phyloP scores from a whole-genome alignment of 352 stramenopile species.

The Globisporangium parvum region DNA sequence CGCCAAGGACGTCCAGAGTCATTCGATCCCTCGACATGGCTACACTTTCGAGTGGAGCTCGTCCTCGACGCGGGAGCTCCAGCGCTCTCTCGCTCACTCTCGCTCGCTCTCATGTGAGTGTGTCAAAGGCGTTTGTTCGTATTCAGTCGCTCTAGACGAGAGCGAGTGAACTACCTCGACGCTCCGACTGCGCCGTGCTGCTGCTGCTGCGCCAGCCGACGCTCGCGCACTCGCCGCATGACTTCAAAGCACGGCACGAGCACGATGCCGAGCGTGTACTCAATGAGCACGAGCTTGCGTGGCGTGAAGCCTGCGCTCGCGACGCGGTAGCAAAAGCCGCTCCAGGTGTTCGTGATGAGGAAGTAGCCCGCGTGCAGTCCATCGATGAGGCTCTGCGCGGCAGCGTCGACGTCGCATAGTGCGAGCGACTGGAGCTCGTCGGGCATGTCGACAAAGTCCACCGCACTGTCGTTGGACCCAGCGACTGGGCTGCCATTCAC shows the following conservation, averaged over 20 bases:
- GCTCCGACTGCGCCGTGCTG: not conserved
- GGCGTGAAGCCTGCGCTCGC: constrained; percentile 7
- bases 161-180: no score
- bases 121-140: no score
- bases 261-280: constrained; percentile 6
- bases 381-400: constrained; percentile 4
- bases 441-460: not conserved
- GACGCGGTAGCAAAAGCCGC: constrained; percentile 9
- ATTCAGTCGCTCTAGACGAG: no score
- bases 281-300: constrained; percentile 2
- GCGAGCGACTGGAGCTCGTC: no score
- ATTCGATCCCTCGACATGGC: no score
- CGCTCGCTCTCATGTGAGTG: no score
- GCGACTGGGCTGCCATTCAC: not conserved
- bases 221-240: not conserved
- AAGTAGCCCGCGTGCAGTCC: constrained; percentile 3
- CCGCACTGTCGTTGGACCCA: constrained; percentile 1
- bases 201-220: not conserved
- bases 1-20: no score
- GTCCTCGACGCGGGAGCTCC: no score
- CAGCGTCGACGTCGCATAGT: not conserved
- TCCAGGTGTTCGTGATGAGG: constrained; percentile 11
- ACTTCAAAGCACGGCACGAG: constrained; percentile 10
- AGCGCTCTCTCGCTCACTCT: no score
- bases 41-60: no score